Conservation (phyloP, 2,329 filamentous ascomycete species). For the Cylindrodendrum hubeiense region DNA sequence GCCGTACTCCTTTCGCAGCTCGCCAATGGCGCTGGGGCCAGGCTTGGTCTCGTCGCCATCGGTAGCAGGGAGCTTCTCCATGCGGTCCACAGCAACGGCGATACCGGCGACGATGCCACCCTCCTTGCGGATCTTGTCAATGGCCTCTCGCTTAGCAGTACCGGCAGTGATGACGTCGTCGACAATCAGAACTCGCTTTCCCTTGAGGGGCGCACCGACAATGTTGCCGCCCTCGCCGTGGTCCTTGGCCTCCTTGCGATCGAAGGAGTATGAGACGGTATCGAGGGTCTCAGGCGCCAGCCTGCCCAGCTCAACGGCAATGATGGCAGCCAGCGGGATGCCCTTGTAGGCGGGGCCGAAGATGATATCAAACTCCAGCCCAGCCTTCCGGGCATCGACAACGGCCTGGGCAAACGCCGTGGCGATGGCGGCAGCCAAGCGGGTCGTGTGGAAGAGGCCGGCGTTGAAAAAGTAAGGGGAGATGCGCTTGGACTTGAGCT, state of each 20-base stretch:
- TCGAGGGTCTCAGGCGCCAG: constrained; percentile 76
- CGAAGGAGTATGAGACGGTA: constrained; percentile 85
- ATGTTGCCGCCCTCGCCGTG: constrained; percentile 96
- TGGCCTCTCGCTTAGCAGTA: constrained; percentile 92
- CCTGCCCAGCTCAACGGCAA: constrained; percentile 80
- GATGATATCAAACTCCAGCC: constrained; percentile 81
- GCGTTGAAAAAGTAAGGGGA: constrained; percentile 99
- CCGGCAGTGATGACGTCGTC: constrained; percentile 98
- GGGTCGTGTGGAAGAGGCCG: constrained; percentile 86
- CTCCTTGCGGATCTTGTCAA: constrained; percentile 87
- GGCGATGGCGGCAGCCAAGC: constrained; percentile 81
- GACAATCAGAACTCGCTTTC: constrained; percentile 88
- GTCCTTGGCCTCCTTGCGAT: constrained; percentile 96
- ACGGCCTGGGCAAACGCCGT: constrained; percentile 83
- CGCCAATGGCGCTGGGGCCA: constrained; percentile 85
- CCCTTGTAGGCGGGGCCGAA: constrained; percentile 98
- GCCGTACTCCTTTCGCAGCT: constrained; percentile 84
- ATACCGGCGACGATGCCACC: constrained; percentile 90
- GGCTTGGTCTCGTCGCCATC: constrained; percentile 76
- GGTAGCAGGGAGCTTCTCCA: constrained; percentile 81
- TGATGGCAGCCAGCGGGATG: constrained; percentile 87
- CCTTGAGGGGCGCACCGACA: constrained; percentile 86
- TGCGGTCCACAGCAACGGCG: constrained; percentile 87
- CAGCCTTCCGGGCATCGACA: constrained; percentile 58
- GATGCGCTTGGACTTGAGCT: constrained; percentile 90